These are phyloP conservation scores for bread wheat (Triticum aestivum) DNA, from an alignment of 176 grass and related monocot genomes.

Conservation along the genomic window IWGSC_CS_RefSeq_v2.1 NC_057807.1:481912172-481912671, in stretches of 20 bases:
- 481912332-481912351: neutral
- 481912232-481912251: constrained; percentile 1
- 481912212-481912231: constrained; percentile 49
- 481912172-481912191: constrained; percentile 94
- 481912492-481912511: neutral
- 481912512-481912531: too few relatives aligned
- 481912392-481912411: too few relatives aligned
- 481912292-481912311: constrained; percentile 60
- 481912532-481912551: too few relatives aligned
- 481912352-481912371: neutral
- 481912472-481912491: neutral
- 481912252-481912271: neutral
- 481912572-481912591: too few relatives aligned
- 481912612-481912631: too few relatives aligned
- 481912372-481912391: neutral
- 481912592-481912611: too few relatives aligned
- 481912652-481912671: neutral
- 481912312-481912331: constrained; percentile 55
- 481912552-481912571: too few relatives aligned
- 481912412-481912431: too few relatives aligned
- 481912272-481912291: constrained; percentile 3
- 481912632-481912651: too few relatives aligned
- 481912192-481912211: constrained; percentile 62
- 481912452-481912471: neutral
- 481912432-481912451: too few relatives aligned